Evolutionary conservation across 2,329 filamentous ascomycete genomes (phyloP).

Genomic region (Microcyclospora tardicrescens): DNA sequence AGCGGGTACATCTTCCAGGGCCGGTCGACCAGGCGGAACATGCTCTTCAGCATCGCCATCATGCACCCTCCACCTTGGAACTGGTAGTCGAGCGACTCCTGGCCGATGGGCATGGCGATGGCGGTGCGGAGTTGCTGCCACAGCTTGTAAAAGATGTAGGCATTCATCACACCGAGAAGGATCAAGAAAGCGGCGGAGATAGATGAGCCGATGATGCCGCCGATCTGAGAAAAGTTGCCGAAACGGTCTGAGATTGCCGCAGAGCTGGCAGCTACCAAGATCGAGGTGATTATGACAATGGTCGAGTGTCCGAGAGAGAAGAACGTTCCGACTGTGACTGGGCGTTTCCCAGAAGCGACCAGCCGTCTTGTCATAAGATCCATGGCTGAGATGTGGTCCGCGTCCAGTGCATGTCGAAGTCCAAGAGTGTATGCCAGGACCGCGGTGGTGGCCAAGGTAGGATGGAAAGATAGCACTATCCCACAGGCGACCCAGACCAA

Average conservation of each 20-base stretch:
- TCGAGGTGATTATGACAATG: constrained; percentile 78
- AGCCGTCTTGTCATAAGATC: constrained; percentile 88
- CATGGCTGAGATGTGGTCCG: constrained; percentile 87
- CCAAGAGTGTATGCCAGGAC: constrained; percentile 80
- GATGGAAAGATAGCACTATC: constrained; percentile 37
- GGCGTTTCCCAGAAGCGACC: constrained; percentile 69
- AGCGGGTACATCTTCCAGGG: constrained; percentile 96
- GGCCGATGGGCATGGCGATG: constrained; percentile 33
- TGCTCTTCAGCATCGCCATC: constrained; percentile 53
- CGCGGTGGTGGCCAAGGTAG: constrained; percentile 59
- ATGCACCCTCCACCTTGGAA: constrained; percentile 69
- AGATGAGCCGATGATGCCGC: constrained; percentile 78
- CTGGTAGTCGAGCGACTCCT: constrained; percentile 40
- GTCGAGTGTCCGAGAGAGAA: constrained; percentile 92
- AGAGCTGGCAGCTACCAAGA: constrained; percentile 82
- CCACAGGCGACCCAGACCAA: constrained; percentile 46
- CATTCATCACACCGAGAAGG: constrained; percentile 69
- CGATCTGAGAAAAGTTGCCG: constrained; percentile 63
- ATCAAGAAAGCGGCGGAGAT: constrained; percentile 76
- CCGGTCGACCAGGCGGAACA: constrained; percentile 60
- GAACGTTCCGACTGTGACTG: constrained; percentile 85
- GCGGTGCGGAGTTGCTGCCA: constrained; percentile 53
- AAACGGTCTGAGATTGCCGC: constrained; percentile 73
- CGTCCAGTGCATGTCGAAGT: constrained; percentile 87
- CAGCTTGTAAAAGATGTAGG: constrained; percentile 71